Evolutionary conservation across 1,284 basidiomycete species (phyloP).

Genomic region (Pseudozyma sp.): DNA sequence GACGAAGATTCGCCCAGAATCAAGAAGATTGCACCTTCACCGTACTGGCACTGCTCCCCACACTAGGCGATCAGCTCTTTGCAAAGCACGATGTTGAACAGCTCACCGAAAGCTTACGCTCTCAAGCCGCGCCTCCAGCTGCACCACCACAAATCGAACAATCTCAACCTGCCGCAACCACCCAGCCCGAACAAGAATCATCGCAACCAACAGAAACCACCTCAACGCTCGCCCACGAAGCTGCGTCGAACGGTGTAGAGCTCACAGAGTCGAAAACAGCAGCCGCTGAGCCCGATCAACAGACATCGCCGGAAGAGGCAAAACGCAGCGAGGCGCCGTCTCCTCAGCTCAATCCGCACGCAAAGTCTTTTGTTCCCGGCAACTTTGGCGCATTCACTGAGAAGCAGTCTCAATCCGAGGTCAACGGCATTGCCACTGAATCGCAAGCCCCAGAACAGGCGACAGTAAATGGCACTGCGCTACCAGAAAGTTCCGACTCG

Average conservation of each 20-base stretch:
- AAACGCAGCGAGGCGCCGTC: constrained; percentile 18
- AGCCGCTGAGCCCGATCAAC: not conserved
- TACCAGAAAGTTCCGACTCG: not conserved
- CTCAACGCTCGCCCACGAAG: not conserved
- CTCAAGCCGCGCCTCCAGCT: constrained; percentile 24
- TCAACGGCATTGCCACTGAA: not conserved
- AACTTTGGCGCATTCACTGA: constrained; percentile 1
- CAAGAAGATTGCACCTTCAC: constrained; percentile 86
- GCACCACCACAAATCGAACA: constrained; percentile 56
- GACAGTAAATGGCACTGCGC: not conserved
- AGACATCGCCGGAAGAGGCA: not conserved
- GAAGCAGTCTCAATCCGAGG: not conserved
- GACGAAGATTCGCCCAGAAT: constrained; percentile 81
- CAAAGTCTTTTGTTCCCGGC: constrained; percentile 39
- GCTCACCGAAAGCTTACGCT: constrained; percentile 78
- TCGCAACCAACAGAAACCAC: constrained; percentile 9
- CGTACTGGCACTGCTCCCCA: constrained; percentile 81
- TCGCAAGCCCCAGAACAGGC: not conserved
- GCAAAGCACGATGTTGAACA: constrained; percentile 84
- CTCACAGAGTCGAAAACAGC: not conserved
- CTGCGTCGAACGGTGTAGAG: not conserved
- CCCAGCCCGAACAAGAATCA: constrained; percentile 12
- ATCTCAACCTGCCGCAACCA: constrained; percentile 23
- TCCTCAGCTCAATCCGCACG: constrained; percentile 42
- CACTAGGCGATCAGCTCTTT: constrained; percentile 79